These are phyloP conservation scores for Ceratocystis harringtonii DNA, from an alignment of 2,329 filamentous ascomycete genomes.

Conservation along the genomic window DNA sequence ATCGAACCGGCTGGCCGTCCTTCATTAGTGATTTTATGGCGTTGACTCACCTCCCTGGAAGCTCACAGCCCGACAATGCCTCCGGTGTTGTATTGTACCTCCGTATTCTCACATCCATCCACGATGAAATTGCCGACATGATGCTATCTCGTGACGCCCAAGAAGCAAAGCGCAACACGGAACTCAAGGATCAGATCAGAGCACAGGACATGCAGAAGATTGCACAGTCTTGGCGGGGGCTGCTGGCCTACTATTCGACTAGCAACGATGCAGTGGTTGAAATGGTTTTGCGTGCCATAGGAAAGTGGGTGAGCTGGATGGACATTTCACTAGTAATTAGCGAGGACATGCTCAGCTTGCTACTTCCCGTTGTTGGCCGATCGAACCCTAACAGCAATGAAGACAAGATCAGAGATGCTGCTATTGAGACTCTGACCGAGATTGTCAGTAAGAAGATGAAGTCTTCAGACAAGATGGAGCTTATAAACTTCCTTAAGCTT, in stretches of 20 bases:
- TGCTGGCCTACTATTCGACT: conserved; percentile 62
- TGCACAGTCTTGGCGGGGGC: conserved; percentile 78
- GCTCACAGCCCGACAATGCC: conserved; percentile 50
- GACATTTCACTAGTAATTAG: conserved; percentile 91
- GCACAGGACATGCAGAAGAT: conserved; percentile 79
- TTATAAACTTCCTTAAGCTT: conserved; percentile 83
- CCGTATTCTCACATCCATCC: conserved; percentile 72
- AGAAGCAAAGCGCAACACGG: conserved; percentile 72
- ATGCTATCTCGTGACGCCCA: conserved; percentile 62
- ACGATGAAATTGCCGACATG: conserved; percentile 94
- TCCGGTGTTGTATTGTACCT: conserved; percentile 74
- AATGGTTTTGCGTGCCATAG: conserved; percentile 79
- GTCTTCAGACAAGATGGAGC: conserved; percentile 76
- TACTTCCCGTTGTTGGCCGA: conserved; percentile 79
- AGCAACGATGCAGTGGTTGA: conserved; percentile 62
- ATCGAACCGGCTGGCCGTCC: conserved; percentile 69
- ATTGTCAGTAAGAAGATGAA: conserved; percentile 98
- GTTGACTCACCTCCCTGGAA: conserved; percentile 50
- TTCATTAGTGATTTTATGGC: conserved; percentile 84
- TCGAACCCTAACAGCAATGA: conserved; percentile 37
- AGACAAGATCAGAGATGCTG: conserved; percentile 75
- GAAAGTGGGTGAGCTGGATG: conserved; percentile 97
- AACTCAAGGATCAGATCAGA: conserved; percentile 81
- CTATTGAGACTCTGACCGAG: conserved; percentile 88
- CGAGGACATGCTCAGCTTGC: conserved; percentile 65